These are phyloP conservation scores for Phytophthora brassicae DNA, from an alignment of 352 stramenopile species.

Conservation along the genomic window DNA sequence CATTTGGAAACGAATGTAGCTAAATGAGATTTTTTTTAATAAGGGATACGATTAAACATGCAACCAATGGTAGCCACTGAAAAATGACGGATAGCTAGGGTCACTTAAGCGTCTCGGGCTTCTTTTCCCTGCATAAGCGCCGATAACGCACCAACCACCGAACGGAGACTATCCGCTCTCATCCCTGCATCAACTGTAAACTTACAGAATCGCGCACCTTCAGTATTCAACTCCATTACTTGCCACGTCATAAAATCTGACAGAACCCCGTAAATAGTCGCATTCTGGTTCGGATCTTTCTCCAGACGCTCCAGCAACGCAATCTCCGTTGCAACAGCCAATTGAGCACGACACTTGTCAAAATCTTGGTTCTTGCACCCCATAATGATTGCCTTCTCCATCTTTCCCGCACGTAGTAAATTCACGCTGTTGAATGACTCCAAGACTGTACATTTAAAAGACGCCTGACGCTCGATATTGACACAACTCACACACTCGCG, in stretches of 20 bases:
- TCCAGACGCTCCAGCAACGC: slow-evolving; percentile 13
- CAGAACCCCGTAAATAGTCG: slow-evolving; percentile 14
- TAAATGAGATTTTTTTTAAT: too few species aligned
- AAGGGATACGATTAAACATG: too few species aligned
- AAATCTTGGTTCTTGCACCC: slow-evolving; percentile 15
- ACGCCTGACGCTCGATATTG: slow-evolving; percentile 11
- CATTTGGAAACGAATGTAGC: too few species aligned
- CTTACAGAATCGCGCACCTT: slow-evolving; percentile 15
- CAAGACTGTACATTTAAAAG: slow-evolving; percentile 16
- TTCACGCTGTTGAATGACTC: slow-evolving; percentile 7
- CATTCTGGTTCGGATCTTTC: neutral
- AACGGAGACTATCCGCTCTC: slow-evolving; percentile 9
- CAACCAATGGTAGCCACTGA: too few species aligned
- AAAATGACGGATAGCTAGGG: too few species aligned
- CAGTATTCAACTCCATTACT: slow-evolving; percentile 15
- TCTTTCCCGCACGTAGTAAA: slow-evolving; percentile 1
- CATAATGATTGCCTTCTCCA: slow-evolving; percentile 15
- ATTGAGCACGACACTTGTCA: slow-evolving; percentile 10
- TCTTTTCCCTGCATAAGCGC: slow-evolving; percentile 17
- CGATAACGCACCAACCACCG: slow-evolving; percentile 4
- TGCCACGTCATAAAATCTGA: slow-evolving; percentile 27
- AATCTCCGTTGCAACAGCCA: slow-evolving; percentile 10
- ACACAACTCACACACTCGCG: slow-evolving; percentile 16
- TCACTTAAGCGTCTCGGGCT: slow-evolving; percentile 2
- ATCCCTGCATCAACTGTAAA: slow-evolving; percentile 3